Conservation (phyloP, 2,329 filamentous ascomycete genomes). For the Trichoderma guizhouense region DNA sequence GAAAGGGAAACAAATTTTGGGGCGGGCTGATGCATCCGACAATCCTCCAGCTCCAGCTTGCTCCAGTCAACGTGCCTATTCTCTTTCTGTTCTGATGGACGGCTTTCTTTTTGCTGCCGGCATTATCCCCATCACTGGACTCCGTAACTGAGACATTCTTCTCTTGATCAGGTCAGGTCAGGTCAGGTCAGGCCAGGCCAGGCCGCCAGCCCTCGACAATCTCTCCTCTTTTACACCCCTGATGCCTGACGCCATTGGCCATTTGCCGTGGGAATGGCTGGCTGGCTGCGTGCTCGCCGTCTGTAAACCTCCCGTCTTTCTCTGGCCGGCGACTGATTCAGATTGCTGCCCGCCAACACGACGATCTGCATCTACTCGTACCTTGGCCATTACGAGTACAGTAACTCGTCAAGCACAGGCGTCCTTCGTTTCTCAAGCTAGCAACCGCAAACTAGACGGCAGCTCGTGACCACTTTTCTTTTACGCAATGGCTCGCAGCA, state of each 20-base stretch:
- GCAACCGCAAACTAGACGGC: not conserved
- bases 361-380: not conserved
- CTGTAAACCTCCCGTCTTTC: not conserved
- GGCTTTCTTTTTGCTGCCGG: too few species aligned
- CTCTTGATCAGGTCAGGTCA: too few species aligned
- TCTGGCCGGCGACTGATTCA: not conserved
- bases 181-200: too few species aligned
- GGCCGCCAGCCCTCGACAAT: not conserved
- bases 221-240: not conserved
- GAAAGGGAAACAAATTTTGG: not conserved
- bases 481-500: not conserved
- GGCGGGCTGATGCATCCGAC: not conserved
- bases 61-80: too few species aligned
- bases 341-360: not conserved
- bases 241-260: not conserved
- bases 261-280: not conserved
- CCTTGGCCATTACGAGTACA: not conserved
- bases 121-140: too few species aligned
- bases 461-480: not conserved
- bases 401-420: not conserved
- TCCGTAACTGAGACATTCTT: too few species aligned
- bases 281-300: not conserved
- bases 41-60: not conserved
- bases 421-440: not conserved
- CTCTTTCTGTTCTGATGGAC: too few species aligned